Percentiles rank a stretch among this genome's conserved stretches.
These are phyloP conservation scores for Cyanidiococcus yangmingshanensis DNA, from an alignment of 23 red algal species.

Conservation along the genomic window DNA sequence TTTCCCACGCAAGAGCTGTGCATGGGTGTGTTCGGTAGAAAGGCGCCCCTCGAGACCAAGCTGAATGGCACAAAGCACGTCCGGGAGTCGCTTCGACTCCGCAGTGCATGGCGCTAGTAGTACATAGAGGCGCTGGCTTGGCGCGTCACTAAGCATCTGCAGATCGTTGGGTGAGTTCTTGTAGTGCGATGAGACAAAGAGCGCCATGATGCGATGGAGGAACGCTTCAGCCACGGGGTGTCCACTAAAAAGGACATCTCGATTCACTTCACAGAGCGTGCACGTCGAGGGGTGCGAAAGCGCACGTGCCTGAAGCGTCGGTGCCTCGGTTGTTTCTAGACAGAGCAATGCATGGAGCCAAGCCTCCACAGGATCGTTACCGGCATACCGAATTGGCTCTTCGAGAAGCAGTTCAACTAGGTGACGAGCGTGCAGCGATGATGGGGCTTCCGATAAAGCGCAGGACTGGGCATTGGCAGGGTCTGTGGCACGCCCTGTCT, in stretches of 20 bases:
- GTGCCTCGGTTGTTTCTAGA: slow-evolving; percentile 42
- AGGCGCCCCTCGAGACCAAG: slow-evolving; percentile 86
- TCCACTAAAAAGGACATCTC: slow-evolving; percentile 73
- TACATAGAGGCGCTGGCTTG: slow-evolving; percentile 82
- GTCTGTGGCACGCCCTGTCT: not conserved
- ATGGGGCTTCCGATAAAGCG: not conserved
- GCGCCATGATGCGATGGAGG: slow-evolving; percentile 61
- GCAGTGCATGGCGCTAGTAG: slow-evolving; percentile 52
- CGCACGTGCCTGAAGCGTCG: slow-evolving; percentile 30
- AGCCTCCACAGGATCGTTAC: slow-evolving; percentile 78
- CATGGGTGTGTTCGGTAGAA: slow-evolving; percentile 35
- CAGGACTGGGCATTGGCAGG: slow-evolving; percentile 23
- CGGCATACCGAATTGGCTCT: slow-evolving; percentile 72
- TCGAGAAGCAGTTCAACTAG: slow-evolving; percentile 76
- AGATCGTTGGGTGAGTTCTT: slow-evolving; percentile 97
- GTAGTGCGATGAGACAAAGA: slow-evolving; percentile 92
- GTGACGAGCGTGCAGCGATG: slow-evolving; percentile 38
- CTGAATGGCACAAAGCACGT: slow-evolving; percentile 80
- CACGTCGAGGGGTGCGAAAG: slow-evolving; percentile 75
- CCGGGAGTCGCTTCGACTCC: slow-evolving; percentile 47
- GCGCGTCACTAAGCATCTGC: slow-evolving; percentile 84
- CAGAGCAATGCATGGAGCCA: slow-evolving; percentile 89
- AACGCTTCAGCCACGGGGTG: slow-evolving; percentile 78
- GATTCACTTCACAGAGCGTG: slow-evolving; percentile 65
- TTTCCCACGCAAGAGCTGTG: slow-evolving; percentile 43